Conservation (phyloP, 1,284 basidiomycete genomes). For the Afroboletus lepidellus region DNA sequence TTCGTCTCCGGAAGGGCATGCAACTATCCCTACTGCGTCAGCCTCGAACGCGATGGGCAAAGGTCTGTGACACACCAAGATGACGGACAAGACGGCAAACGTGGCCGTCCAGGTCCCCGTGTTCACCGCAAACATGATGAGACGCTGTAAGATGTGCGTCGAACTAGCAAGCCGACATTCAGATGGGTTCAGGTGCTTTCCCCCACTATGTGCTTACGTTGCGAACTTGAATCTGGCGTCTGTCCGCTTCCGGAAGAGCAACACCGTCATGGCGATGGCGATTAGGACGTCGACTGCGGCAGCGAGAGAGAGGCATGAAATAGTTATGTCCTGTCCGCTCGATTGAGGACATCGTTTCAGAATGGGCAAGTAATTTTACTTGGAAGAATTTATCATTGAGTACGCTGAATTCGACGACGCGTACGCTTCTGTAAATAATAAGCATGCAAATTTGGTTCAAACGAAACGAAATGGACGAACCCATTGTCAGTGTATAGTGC, state of each 20-base stretch:
- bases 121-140: constrained; percentile 11
- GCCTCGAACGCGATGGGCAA: background rate
- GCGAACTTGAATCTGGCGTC: background rate
- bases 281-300: constrained; percentile 10
- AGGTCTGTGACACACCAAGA: constrained; percentile 9
- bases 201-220: constrained; percentile 7
- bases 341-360: background rate
- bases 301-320: background rate
- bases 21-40: background rate
- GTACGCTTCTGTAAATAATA: background rate
- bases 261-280: constrained; percentile 1
- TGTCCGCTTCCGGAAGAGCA: constrained; percentile 6
- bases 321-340: background rate
- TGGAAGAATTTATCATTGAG: background rate
- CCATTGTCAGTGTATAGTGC: constrained; percentile 6
- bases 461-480: background rate
- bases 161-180: constrained; percentile 3
- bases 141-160: constrained; percentile 6
- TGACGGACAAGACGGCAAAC: constrained; percentile 5
- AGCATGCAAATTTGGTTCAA: background rate
- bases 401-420: background rate
- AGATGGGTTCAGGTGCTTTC: background rate
- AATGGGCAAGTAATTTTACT: background rate
- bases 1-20: background rate
- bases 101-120: constrained; percentile 16